Conservation (phyloP, 257 asterid genomes). For the Solanum tarapatanum region DNA sequence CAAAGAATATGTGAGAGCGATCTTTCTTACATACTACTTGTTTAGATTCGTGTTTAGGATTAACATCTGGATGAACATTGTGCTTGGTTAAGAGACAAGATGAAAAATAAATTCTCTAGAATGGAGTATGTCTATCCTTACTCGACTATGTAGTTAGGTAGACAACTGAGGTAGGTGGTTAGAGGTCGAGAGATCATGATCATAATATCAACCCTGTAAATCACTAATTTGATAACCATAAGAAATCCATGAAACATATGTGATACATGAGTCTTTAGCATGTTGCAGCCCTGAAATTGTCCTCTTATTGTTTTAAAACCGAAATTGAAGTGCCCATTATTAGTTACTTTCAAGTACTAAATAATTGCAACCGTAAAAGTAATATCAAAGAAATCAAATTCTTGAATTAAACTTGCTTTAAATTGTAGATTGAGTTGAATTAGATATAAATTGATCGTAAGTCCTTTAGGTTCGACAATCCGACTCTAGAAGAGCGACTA, state of each 20-base stretch:
- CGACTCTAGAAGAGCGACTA: too few relatives aligned
- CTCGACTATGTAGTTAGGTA: not conserved
- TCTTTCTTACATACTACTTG: not conserved
- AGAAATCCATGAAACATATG: not conserved
- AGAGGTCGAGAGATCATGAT: not conserved
- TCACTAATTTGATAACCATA: not conserved
- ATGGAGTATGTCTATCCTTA: not conserved
- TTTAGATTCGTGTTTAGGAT: not conserved
- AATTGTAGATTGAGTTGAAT: not conserved
- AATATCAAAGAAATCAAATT: too few relatives aligned
- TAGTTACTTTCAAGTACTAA: not conserved
- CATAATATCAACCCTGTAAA: not conserved
- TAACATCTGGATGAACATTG: not conserved
- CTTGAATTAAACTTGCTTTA: not conserved
- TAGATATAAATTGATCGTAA: not conserved
- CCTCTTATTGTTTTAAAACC: not conserved
- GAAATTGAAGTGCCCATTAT: not conserved
- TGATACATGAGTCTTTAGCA: not conserved
- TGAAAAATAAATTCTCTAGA: not conserved
- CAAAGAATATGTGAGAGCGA: not conserved
- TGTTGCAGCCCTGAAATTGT: not conserved
- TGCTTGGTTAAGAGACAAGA: not conserved
- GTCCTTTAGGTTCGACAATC: too few relatives aligned
- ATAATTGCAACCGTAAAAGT: not conserved
- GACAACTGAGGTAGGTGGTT: not conserved